Evolutionary conservation across 2,329 filamentous ascomycete genomes (phyloP), one percentile per base, ranked within the genome.

Genomic region (Pleomassaria siparia): DNA sequence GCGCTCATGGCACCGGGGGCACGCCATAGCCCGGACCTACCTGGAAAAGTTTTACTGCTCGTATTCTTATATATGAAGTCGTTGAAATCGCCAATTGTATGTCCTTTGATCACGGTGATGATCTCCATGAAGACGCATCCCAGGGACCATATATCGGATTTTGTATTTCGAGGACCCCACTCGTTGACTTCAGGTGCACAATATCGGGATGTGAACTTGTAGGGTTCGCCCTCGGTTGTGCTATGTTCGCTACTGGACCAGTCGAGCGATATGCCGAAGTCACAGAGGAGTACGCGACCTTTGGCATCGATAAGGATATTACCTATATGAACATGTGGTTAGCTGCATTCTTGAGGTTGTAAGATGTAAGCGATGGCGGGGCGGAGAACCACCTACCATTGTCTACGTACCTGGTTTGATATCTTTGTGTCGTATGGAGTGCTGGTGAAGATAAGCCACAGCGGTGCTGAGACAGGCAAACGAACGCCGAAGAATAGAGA

Each of bases 11-110:
- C 50, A 28, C 54, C 50, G 2, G 44, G 46, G 9, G 53, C 50
- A 35, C 44, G 41, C 45, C 56, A 59, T 2, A 59, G 39, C 15
- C 53, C 53, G n/a, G 48, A n/a, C n/a, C n/a, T n/a, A n/a, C n/a
- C n/a, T n/a, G n/a, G 40, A 15, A 11, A 40, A 20, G 47, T 53
- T 8, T 26, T 28, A 11, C 44, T 47, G 13, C 26, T 43, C 20
- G 46, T 54, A 25, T 33, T 29, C 15, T 33, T 43, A 7, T 47
- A 8, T 12, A 55, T 22, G 35, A 47, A 55, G 2, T 45, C 13
- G 32, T 54, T 49, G 15, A 59, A 18, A 28, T 59, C 56, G 26
- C 53, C 52, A 9, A 59, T 20, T 7, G 54, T 30, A 28, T 57
- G 54, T 20, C 36, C 30, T 29, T 50, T 43, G 36, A 50, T 37